phyloP scores from a whole-genome alignment of 1,139 yeast genomes.

The Saccharomyces uvarum region DNA sequence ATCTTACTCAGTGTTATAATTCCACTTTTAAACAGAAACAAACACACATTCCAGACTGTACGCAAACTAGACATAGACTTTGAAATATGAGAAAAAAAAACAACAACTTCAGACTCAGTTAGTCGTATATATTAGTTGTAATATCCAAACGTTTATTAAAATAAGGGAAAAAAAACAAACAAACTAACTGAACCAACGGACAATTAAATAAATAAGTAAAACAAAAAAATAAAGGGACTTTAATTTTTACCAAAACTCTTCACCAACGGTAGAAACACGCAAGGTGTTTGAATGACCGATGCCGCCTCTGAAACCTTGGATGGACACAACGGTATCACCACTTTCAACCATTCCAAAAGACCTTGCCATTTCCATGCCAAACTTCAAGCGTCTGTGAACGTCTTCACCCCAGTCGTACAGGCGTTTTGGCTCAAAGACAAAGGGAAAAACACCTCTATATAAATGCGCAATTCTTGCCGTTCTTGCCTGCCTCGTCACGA shows the following conservation, averaged over 20 bases:
- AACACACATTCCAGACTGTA: constrained; percentile 20
- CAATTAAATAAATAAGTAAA: neutral
- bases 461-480: constrained; percentile 93
- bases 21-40: constrained; percentile 23
- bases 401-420: constrained; percentile 90
- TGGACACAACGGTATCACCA: constrained; percentile 88
- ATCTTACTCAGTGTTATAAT: constrained; percentile 19
- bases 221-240: neutral
- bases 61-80: constrained; percentile 21
- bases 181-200: neutral
- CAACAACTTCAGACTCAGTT: neutral
- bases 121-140: neutral
- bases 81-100: constrained; percentile 11
- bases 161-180: neutral
- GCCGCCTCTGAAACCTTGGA: constrained; percentile 99
- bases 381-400: constrained; percentile 88
- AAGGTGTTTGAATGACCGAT: constrained; percentile 97
- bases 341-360: constrained; percentile 74
- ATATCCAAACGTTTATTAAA: neutral
- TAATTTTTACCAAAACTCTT: constrained; percentile 2
- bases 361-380: constrained; percentile 88
- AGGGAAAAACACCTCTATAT: constrained; percentile 98
- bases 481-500: constrained; percentile 92
- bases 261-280: constrained; percentile 48
- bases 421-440: constrained; percentile 62